These are phyloP conservation scores for Lactarius trivialis DNA, from an alignment of 768 basidiomycete species.

Conservation along the genomic window DNA sequence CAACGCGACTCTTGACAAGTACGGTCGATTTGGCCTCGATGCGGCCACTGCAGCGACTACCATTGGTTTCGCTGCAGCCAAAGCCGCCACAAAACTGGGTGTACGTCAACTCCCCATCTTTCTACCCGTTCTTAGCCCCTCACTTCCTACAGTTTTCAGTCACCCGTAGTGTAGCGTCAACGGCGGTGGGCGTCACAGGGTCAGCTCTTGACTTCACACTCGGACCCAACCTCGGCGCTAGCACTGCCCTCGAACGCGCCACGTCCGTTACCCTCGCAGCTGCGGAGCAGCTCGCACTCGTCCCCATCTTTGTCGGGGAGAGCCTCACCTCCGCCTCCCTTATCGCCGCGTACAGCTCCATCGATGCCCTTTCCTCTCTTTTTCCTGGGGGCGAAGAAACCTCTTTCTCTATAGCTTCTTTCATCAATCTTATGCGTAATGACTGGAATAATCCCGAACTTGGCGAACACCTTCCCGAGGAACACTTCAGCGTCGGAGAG, in stretches of 20 bases:
- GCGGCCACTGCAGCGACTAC: constrained; percentile 56
- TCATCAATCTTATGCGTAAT: constrained; percentile 70
- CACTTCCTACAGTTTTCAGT: constrained; percentile 53
- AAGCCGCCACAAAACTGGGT: constrained; percentile 60
- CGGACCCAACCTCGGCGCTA: constrained; percentile 51
- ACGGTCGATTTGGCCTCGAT: constrained; percentile 54
- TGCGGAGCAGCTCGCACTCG: constrained; percentile 65
- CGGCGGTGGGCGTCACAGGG: constrained; percentile 52
- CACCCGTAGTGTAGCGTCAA: constrained; percentile 52
- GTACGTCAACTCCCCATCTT: constrained; percentile 36
- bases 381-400: constrained; percentile 74
- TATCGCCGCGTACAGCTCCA: constrained; percentile 65
- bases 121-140: not conserved
- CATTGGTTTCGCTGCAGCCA: constrained; percentile 63
- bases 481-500: constrained; percentile 56
- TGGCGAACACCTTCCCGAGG: constrained; percentile 49
- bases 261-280: constrained; percentile 56
- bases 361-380: constrained; percentile 64
- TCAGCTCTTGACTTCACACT: constrained; percentile 61
- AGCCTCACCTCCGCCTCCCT: constrained; percentile 71
- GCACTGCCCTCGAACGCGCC: constrained; percentile 50
- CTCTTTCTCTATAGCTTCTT: constrained; percentile 73
- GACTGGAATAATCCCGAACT: constrained; percentile 61
- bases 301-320: constrained; percentile 69
- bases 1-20: constrained; percentile 36